These are phyloP conservation scores for Pythium diclinum DNA, from an alignment of 352 stramenopile genomes.

Conservation along the genomic window DNA sequence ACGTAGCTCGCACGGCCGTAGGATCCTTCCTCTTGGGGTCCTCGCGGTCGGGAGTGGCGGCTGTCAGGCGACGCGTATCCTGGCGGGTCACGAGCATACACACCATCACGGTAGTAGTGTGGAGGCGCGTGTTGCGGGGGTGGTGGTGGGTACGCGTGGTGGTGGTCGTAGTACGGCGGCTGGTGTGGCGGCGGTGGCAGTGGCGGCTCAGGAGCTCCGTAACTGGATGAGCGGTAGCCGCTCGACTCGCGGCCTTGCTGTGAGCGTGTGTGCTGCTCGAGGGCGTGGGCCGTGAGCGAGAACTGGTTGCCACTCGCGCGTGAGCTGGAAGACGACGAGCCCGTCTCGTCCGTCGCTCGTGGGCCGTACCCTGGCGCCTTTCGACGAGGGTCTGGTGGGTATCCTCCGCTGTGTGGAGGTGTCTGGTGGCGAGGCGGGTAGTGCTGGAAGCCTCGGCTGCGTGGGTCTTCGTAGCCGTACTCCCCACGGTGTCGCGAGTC, in stretches of 20 bases:
- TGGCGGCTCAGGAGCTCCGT: neutral
- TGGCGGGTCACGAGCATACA: conserved; percentile 20
- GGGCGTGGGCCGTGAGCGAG: conserved; percentile 45
- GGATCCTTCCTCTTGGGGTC: conserved; percentile 2
- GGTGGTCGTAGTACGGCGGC: conserved; percentile 10
- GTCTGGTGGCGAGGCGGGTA: conserved; percentile 1
- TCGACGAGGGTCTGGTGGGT: neutral
- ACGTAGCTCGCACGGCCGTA: conserved; percentile 1
- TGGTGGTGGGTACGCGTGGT: neutral
- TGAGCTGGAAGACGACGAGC: conserved; percentile 26
- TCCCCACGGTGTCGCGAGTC: conserved; percentile 16
- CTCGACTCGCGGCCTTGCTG: neutral
- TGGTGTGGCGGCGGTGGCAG: conserved; percentile 6
- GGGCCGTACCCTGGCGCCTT: neutral
- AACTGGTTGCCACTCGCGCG: conserved; percentile 8
- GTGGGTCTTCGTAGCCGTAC: conserved; percentile 9
- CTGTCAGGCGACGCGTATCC: conserved; percentile 8
- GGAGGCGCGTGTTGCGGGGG: neutral
- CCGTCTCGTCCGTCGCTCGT: conserved; percentile 27
- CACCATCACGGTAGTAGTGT: conserved; percentile 13
- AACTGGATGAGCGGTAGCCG: neutral
- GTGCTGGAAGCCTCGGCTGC: conserved; percentile 1
- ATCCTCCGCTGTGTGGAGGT: neutral
- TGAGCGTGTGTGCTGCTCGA: conserved; percentile 46
- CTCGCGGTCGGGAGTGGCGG: neutral